Evolutionary conservation across 163 green algal species (phyloP).

Genomic region (Trebouxia gelatinosa): DNA sequence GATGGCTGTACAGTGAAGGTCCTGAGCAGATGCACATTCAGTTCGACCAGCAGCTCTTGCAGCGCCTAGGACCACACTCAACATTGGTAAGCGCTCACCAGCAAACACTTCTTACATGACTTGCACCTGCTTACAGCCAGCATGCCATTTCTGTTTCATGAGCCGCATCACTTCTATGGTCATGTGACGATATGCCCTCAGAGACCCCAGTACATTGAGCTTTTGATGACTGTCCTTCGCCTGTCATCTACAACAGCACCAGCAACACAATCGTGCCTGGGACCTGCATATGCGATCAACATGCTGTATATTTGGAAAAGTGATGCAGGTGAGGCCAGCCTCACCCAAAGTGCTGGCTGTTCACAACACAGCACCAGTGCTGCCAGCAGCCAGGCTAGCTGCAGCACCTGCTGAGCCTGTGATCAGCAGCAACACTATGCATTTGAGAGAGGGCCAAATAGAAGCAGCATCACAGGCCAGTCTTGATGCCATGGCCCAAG

Average conservation of each 20-base stretch:
- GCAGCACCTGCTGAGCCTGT: background rate
- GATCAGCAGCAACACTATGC: no score
- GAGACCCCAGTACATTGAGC: background rate
- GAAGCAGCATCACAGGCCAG: background rate
- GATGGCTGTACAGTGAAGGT: conserved; percentile 3
- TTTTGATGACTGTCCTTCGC: background rate
- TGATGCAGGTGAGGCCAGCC: background rate
- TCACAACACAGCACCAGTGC: background rate
- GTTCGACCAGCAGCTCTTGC: background rate
- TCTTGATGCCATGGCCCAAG: background rate
- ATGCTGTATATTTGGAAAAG: no score
- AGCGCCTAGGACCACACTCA: background rate
- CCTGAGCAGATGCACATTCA: background rate
- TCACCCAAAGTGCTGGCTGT: background rate
- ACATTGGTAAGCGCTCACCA: background rate
- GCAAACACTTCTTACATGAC: background rate
- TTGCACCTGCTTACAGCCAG: background rate
- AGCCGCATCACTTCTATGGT: background rate
- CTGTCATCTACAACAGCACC: background rate
- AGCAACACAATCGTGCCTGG: background rate
- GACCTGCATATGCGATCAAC: no score
- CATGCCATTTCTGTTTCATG: background rate
- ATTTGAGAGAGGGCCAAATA: background rate
- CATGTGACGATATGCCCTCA: background rate
- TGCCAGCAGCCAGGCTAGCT: background rate